Evolutionary conservation across 306 rosid species (phyloP).

Genomic region (Inga oerstediana): DNA sequence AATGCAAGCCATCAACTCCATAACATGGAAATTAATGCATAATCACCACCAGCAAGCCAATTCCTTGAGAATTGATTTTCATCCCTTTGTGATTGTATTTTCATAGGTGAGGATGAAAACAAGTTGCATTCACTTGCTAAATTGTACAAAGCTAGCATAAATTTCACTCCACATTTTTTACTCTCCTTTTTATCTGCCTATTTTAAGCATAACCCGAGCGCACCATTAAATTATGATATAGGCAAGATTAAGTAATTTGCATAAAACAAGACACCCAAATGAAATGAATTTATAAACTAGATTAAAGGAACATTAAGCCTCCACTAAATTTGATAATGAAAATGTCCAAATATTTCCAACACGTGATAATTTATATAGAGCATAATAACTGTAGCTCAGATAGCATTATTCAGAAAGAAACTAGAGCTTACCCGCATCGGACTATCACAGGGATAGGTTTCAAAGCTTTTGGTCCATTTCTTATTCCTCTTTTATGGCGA

Average conservation of each 20-base stretch:
- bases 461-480: slow-evolving; percentile 87
- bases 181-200: neutral
- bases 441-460: slow-evolving; percentile 78
- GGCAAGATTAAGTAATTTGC: neutral
- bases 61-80: neutral
- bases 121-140: neutral
- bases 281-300: neutral
- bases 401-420: slow-evolving; percentile 13
- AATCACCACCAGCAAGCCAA: neutral
- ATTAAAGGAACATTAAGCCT: slow-evolving; percentile 7
- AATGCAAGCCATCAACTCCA: neutral
- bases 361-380: neutral
- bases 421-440: slow-evolving; percentile 68
- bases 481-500: slow-evolving; percentile 64
- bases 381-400: slow-evolving; percentile 8
- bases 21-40: neutral
- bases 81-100: neutral
- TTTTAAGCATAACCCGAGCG: slow-evolving; percentile 1
- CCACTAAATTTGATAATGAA: neutral
- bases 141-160: neutral
- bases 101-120: neutral
- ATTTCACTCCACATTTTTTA: neutral
- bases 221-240: neutral
- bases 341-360: slow-evolving; percentile 14
- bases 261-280: neutral